Evolutionary conservation across 2,329 filamentous ascomycete species (phyloP), one percentile per base, ranked within the genome.

Genomic region (Pseudogymnoascus sp.): DNA sequence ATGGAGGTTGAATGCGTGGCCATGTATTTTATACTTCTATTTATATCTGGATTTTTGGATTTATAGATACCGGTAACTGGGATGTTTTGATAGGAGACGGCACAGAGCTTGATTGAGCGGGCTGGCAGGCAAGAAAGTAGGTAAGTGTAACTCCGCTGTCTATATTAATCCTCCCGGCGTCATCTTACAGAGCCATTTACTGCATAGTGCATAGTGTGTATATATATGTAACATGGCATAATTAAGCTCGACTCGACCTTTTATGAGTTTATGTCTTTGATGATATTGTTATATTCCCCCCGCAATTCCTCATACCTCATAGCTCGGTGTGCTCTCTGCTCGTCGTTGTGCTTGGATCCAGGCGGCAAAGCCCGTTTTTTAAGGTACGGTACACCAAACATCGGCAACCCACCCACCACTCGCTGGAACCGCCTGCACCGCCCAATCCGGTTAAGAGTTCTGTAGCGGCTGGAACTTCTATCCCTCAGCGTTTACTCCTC

Each of bases 351-450:
- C n/a, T 21, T 3, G 12, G 14, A 31, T 29, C 43, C 43, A 29
- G 14, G 23, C 23, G 23, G 23, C 29, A 49, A 49, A 49, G 43
- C 43, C 43, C 43, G 43, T 49, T 16, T 49, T 49, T 49, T 31
- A 49, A 49, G 43, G 43, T 49, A 49, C 23, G 43, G 14, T 49
- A 49, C 43, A 49, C 43, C 43, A 49, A 49, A 49, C 43, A 49
- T 12, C 23, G 29, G 10, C 21, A 33, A 38, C 59, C 41, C 35
- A 62, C 52, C 62, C 45, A 21, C 41, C 39, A 21, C 62, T 43
- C 43, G 55, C 55, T 60, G 55, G 55, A 41, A 62, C 60, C 62
- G 38, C 59, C 60, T 60, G 55, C 37, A 62, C 60, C 62, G 38
- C 59, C 60, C 62, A 33, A 62, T 55, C 52, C 59, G 52, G 59